These are phyloP conservation scores for Boletus pseudopeckii DNA, from an alignment of 768 basidiomycete species.

Conservation along the genomic window DNA sequence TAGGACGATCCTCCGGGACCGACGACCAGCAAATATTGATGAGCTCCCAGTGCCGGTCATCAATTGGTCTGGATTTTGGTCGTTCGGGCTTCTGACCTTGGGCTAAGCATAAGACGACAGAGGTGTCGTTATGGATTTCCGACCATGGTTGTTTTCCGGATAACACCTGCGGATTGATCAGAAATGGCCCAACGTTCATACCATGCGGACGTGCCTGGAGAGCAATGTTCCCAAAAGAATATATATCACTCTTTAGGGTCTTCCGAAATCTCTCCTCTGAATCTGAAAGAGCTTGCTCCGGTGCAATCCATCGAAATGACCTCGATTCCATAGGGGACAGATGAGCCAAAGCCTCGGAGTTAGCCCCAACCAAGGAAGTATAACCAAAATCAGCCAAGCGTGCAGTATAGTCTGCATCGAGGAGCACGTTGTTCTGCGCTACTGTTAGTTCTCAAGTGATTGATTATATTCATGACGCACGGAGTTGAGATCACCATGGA, in stretches of 20 bases:
- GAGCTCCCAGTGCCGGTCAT: constrained; percentile 5
- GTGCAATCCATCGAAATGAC: constrained; percentile 44
- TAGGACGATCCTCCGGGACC: background rate
- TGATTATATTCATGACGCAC: background rate
- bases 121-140: background rate
- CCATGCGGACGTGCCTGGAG: constrained; percentile 35
- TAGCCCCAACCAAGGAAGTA: constrained; percentile 20
- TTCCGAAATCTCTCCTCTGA: constrained; percentile 8
- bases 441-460: background rate
- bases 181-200: constrained; percentile 5
- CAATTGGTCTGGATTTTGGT: background rate
- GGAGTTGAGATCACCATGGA: constrained; percentile 14
- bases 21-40: constrained; percentile 3
- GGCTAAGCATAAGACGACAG: constrained; percentile 4
- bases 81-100: constrained; percentile 1
- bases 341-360: background rate
- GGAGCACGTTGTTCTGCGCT: constrained; percentile 14
- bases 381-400: constrained; percentile 44
- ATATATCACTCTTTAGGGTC: constrained; percentile 14
- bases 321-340: constrained; percentile 28
- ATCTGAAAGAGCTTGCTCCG: constrained; percentile 22
- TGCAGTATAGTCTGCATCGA: constrained; percentile 26
- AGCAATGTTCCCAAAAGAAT: constrained; percentile 28
- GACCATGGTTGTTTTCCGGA: constrained; percentile 9
- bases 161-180: background rate